phyloP scores from a whole-genome alignment of 495 filamentous ascomycete species.

The Penicillium ucsense region DNA sequence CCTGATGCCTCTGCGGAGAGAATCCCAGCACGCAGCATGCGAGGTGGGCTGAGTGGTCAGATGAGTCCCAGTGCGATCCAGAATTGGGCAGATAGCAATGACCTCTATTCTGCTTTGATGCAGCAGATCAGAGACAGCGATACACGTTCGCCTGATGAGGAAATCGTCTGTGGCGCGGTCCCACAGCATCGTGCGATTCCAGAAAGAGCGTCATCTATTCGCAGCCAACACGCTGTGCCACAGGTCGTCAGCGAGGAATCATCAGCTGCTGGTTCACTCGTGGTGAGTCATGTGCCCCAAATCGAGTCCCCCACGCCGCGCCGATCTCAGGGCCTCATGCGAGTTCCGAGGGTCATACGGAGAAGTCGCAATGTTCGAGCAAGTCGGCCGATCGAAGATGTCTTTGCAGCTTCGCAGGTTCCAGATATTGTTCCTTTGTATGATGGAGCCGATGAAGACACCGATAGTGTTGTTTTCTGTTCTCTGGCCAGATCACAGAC shows the following conservation, averaged over 20 bases:
- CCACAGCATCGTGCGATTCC: conserved; percentile 23
- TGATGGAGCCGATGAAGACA: conserved; percentile 13
- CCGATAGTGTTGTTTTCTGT: conserved; percentile 14
- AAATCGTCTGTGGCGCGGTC: conserved; percentile 22
- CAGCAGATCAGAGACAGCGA: conserved; percentile 43
- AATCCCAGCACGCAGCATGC: not conserved
- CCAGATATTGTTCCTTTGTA: not conserved
- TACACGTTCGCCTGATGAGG: conserved; percentile 19
- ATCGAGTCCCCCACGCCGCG: conserved; percentile 15
- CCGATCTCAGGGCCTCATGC: not conserved
- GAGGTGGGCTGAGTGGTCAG: conserved; percentile 1
- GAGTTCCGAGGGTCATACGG: too few relatives aligned
- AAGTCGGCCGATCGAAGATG: too few relatives aligned
- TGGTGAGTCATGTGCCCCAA: conserved; percentile 17
- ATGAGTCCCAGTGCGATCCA: conserved; percentile 11
- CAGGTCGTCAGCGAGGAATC: conserved; percentile 28
- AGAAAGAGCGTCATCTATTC: conserved; percentile 20
- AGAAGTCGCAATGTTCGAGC: too few relatives aligned
- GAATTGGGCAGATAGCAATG: conserved; percentile 46
- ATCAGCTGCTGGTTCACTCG: conserved; percentile 20
- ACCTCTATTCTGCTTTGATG: conserved; percentile 67
- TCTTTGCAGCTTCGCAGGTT: too few relatives aligned
- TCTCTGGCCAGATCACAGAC: not conserved
- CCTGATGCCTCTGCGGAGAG: conserved; percentile 1
- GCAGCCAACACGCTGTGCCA: conserved; percentile 21